Evolutionary conservation across 495 filamentous ascomycete species (phyloP), one percentile per base, ranked within the genome.

Genomic region (Trichoderma parareesei): DNA sequence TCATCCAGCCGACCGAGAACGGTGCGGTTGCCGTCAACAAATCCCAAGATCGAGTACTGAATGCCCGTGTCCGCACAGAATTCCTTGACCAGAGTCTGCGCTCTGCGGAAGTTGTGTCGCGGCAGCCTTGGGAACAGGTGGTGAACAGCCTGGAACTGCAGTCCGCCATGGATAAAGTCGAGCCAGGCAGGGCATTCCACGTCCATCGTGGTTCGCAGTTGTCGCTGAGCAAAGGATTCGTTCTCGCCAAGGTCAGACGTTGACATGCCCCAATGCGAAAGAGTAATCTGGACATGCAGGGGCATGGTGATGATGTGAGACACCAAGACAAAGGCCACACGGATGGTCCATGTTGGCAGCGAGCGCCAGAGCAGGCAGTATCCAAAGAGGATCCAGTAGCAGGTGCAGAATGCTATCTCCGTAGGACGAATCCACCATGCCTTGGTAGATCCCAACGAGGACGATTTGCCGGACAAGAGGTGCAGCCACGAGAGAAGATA

Each of bases 241-340:
- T 60, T 63, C 33, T 77, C 76, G 48, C 79, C 78, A 4, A 81
- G 74, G 53, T 81, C 78, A 4, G 77, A 69, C 1, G 77, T 79
- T n/a, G 76, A 75, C 75, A 79, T 82, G 64, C 72, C 77, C 75
- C 77, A 81, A 68, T 82, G 80, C 1, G 78, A 80, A n/a, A 82
- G 73, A 0, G 79, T 82, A 69, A 82, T 81, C 66, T 81, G 79
- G 14, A 82, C 74, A 67, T 82, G 79, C 27, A 82, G 72, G 8
- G 78, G 75, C 76, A 80, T 77, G 63, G 79, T 81, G 68, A 75
- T 64, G 61, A 79, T 70, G 70, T 81, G 79, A 40, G 76, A 79
- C 49, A 79, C 65, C 20, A 81, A 68, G 38, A 82, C 75, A 65
- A 82, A 82, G 14, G 70, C 73, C 40, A 79, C 69, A 38, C 80